Percentiles rank a stretch among this genome's conserved stretches.
phyloP scores from a whole-genome alignment of 2,329 filamentous ascomycete genomes.

The Colletotrichum salicis region DNA sequence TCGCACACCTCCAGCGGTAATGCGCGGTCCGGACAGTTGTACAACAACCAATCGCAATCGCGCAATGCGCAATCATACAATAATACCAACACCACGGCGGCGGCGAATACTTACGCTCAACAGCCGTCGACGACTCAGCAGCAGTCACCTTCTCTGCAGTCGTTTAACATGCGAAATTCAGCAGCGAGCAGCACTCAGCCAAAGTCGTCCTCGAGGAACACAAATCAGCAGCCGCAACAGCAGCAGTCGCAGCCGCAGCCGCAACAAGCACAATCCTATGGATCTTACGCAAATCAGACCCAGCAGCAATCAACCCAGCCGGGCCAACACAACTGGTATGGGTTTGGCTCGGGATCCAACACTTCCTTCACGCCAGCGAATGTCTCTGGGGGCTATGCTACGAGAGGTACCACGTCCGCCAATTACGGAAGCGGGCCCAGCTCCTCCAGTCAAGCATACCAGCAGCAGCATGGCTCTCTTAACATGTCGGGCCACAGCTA shows the following conservation, averaged over 20 bases:
- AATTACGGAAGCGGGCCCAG: slow-evolving; percentile 8
- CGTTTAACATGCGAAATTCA: slow-evolving; percentile 38
- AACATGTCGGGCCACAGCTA: slow-evolving; percentile 21
- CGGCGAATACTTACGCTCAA: slow-evolving; percentile 12
- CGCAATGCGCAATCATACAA: slow-evolving; percentile 11
- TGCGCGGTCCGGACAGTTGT: slow-evolving; percentile 37
- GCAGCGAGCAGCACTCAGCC: slow-evolving; percentile 6
- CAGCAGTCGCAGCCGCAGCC: slow-evolving; percentile 1
- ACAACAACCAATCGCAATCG: neutral
- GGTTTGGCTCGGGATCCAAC: slow-evolving; percentile 10
- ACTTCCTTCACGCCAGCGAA: slow-evolving; percentile 17
- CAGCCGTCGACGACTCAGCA: slow-evolving; percentile 39
- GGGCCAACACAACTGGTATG: slow-evolving; percentile 33
- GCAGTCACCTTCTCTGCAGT: slow-evolving; percentile 40
- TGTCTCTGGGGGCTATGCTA: slow-evolving; percentile 12
- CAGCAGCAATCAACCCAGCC: slow-evolving; percentile 24
- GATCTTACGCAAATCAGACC: slow-evolving; percentile 11
- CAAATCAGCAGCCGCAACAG: slow-evolving; percentile 23
- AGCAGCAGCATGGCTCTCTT: slow-evolving; percentile 21
- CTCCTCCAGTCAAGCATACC: slow-evolving; percentile 18
- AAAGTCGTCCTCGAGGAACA: neutral
- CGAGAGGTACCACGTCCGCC: slow-evolving; percentile 3
- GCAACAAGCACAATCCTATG: slow-evolving; percentile 4
- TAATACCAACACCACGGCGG: neutral
- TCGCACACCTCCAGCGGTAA: slow-evolving; percentile 32